These are phyloP conservation scores for Zygosaccharomyces gambellarensis DNA, from an alignment of 805 yeast species.

Conservation along the genomic window DNA sequence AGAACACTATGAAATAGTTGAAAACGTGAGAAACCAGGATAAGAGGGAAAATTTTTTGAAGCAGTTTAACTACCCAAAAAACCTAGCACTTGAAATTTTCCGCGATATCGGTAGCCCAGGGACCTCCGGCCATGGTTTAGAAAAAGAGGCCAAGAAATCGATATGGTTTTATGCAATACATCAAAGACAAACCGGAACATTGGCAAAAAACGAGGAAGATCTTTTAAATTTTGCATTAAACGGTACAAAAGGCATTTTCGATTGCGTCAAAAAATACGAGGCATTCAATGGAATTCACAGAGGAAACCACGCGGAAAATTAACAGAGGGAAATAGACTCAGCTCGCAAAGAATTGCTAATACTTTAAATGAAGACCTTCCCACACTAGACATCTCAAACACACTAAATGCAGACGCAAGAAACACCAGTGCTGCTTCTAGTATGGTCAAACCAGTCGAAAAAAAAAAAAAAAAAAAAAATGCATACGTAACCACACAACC, in stretches of 20 bases:
- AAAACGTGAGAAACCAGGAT: conserved; percentile 43
- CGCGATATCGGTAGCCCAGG: conserved; percentile 31
- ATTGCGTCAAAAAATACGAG: conserved; percentile 39
- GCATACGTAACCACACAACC: conserved; percentile 23
- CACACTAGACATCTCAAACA: too few species aligned
- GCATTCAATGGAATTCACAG: too few species aligned
- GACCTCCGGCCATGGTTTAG: conserved; percentile 43
- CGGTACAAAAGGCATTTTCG: conserved; percentile 49
- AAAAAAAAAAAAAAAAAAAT: too few species aligned
- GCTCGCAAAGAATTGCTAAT: too few species aligned
- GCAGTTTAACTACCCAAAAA: conserved; percentile 26
- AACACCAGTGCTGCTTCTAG: too few species aligned
- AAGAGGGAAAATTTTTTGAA: conserved; percentile 41
- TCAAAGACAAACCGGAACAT: conserved; percentile 41
- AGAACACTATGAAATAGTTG: conserved; percentile 42
- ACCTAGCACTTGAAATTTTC: conserved; percentile 33
- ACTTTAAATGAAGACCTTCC: too few species aligned
- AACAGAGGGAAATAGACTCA: too few species aligned
- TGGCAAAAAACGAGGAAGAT: conserved; percentile 41
- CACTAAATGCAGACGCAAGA: too few species aligned
- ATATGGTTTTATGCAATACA: conserved; percentile 45
- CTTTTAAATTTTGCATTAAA: conserved; percentile 51
- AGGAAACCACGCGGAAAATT: too few species aligned
- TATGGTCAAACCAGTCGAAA: too few species aligned
- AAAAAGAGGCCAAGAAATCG: conserved; percentile 37